A percentile compares a stretch with the other conserved stretches of the same genome.
Evolutionary conservation across 2,329 filamentous ascomycete species (phyloP).

Genomic region (Aspergillus luchuensis): DNA sequence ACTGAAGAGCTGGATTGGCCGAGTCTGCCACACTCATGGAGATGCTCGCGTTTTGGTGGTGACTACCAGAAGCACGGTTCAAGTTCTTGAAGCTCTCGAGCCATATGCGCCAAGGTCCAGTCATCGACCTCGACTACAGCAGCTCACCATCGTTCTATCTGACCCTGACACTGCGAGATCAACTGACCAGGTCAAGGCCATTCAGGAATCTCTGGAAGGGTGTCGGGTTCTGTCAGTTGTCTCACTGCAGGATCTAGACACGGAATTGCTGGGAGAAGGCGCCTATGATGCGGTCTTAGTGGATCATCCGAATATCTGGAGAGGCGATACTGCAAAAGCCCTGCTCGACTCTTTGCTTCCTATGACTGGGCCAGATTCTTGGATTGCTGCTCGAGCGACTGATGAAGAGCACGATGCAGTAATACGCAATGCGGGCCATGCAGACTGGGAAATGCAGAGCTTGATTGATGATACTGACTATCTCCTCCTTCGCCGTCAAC

Average conservation of each 20-base stretch:
- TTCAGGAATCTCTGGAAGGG: neutral
- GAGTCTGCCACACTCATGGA: neutral
- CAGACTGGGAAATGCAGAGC: neutral
- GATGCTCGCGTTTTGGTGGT: neutral
- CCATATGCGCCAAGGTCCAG: neutral
- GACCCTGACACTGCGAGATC: neutral
- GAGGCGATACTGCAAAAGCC: neutral
- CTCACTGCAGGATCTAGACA: neutral
- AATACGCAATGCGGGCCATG: neutral
- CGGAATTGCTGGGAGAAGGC: neutral
- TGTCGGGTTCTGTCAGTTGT: neutral
- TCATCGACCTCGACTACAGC: neutral
- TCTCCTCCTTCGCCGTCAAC: neutral
- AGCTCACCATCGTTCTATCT: neutral
- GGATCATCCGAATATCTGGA: neutral
- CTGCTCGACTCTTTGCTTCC: neutral
- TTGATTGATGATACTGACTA: neutral
- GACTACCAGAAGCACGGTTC: neutral
- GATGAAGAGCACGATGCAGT: neutral
- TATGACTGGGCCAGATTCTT: neutral
- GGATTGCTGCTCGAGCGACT: neutral
- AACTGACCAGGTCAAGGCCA: neutral
- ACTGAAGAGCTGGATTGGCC: neutral
- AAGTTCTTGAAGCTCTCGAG: neutral
- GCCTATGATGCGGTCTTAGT: neutral